Evolutionary conservation across 345 rosid genomes (phyloP).

Genomic region (Acer campestre): DNA sequence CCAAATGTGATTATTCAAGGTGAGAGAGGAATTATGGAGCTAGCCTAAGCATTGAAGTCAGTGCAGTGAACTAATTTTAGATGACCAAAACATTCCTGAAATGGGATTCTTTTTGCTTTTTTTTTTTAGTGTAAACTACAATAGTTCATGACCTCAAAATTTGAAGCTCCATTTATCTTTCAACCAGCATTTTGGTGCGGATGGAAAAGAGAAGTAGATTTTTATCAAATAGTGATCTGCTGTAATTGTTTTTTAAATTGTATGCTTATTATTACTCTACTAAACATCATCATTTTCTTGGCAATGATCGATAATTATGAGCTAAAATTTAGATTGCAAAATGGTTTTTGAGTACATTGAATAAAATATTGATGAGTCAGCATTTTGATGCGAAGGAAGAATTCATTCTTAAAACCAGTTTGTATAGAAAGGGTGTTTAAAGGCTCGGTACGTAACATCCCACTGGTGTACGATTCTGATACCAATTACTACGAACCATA

Average conservation of each 20-base stretch:
- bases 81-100: slow-evolving; percentile 19
- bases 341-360: not conserved
- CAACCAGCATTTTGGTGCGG: slow-evolving; percentile 13
- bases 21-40: slow-evolving; percentile 22
- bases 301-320: not conserved
- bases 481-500: too few species aligned
- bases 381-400: too few species aligned
- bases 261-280: not conserved
- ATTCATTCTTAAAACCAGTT: too few species aligned
- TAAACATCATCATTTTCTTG: not conserved
- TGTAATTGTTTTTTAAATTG: slow-evolving; percentile 3
- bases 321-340: not conserved
- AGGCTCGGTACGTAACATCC: too few species aligned
- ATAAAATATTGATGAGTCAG: too few species aligned
- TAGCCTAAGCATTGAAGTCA: not conserved
- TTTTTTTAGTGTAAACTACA: slow-evolving; percentile 25
- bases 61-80: slow-evolving; percentile 29
- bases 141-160: slow-evolving; percentile 26
- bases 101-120: slow-evolving; percentile 17
- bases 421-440: too few species aligned
- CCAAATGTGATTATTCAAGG: slow-evolving; percentile 58
- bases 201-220: slow-evolving; percentile 6
- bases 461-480: too few species aligned
- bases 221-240: not conserved
- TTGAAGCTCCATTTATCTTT: slow-evolving; percentile 14